A percentile compares a stretch with the other conserved stretches of the same genome.
Conservation (phyloP, 805 yeast species). For the Kazachstania africana region DNA sequence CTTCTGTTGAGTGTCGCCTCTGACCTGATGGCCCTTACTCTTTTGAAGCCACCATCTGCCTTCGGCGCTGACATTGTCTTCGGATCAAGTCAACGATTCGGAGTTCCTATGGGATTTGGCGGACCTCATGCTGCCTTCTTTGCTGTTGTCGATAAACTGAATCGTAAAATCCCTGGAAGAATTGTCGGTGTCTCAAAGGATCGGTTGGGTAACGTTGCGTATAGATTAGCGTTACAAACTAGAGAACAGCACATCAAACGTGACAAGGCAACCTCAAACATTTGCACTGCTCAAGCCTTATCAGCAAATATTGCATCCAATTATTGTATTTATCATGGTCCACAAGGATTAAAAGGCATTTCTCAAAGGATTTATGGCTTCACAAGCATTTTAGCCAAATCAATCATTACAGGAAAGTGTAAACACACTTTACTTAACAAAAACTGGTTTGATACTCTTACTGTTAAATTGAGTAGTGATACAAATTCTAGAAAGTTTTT, state of each 20-base stretch:
- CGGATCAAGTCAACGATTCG: slow-evolving; percentile 91
- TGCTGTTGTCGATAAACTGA: slow-evolving; percentile 68
- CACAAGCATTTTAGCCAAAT: slow-evolving; percentile 59
- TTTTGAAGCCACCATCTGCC: slow-evolving; percentile 71
- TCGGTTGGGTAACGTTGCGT: slow-evolving; percentile 79
- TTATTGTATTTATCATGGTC: slow-evolving; percentile 95
- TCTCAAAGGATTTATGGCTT: slow-evolving; percentile 66
- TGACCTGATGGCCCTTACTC: slow-evolving; percentile 79
- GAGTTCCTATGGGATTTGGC: slow-evolving; percentile 96
- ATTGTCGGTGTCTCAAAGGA: slow-evolving; percentile 89
- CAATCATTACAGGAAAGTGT: slow-evolving; percentile 30
- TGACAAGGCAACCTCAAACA: slow-evolving; percentile 95
- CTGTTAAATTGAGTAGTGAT: slow-evolving; percentile 40
- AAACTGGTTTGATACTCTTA: slow-evolving; percentile 80
- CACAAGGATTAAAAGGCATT: slow-evolving; percentile 68
- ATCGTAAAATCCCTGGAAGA: slow-evolving; percentile 94
- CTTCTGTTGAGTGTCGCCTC: slow-evolving; percentile 81
- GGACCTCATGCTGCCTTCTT: slow-evolving; percentile 99
- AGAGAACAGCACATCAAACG: slow-evolving; percentile 97
- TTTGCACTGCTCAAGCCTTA: slow-evolving; percentile 95
- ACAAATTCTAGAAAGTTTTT: slow-evolving; percentile 46
- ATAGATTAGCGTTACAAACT: slow-evolving; percentile 89
- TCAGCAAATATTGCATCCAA: slow-evolving; percentile 91
- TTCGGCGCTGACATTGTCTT: slow-evolving; percentile 89
- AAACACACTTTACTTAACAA: slow-evolving; percentile 41